Evolutionary conservation across 306 rosid genomes (phyloP).

Genomic region (Begonia peltatifolia): DNA sequence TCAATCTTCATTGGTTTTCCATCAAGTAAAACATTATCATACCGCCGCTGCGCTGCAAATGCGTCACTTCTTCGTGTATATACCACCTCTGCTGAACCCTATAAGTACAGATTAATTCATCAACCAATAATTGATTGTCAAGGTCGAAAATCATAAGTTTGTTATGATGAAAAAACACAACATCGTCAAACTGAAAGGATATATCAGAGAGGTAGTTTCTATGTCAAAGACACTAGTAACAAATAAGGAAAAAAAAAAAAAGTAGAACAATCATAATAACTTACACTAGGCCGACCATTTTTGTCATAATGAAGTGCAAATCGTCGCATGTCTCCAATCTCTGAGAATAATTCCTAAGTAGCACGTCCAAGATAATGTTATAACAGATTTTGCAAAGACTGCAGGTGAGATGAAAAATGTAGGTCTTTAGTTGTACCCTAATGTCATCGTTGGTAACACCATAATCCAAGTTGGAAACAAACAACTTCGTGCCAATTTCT

Average conservation of each 20-base stretch:
- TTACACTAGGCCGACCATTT: constrained; percentile 78
- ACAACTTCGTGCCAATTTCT: constrained; percentile 78
- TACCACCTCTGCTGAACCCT: constrained; percentile 98
- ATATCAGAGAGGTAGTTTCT: background rate
- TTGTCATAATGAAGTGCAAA: constrained; percentile 86
- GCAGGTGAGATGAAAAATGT: constrained; percentile 29
- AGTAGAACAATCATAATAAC: constrained; percentile 7
- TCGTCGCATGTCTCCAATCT: constrained; percentile 82
- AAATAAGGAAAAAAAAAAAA: background rate
- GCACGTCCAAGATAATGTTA: constrained; percentile 50
- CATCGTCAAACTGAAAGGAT: background rate
- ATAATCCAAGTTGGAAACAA: constrained; percentile 89
- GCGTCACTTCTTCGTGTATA: constrained; percentile 91
- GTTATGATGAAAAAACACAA: background rate
- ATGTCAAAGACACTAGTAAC: background rate
- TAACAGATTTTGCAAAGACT: constrained; percentile 27
- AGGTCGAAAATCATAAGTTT: too few species aligned
- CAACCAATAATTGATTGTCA: too few species aligned
- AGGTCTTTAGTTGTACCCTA: constrained; percentile 65
- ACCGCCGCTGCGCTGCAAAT: constrained; percentile 82
- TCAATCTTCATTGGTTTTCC: constrained; percentile 96
- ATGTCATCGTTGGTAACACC: constrained; percentile 98
- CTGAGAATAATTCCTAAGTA: constrained; percentile 91
- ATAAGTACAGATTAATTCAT: background rate
- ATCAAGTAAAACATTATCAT: constrained; percentile 78